Evolutionary conservation across 345 rosid species (phyloP), one percentile per base, ranked within the genome.

Genomic region (Bruguiera gymnorhiza): DNA sequence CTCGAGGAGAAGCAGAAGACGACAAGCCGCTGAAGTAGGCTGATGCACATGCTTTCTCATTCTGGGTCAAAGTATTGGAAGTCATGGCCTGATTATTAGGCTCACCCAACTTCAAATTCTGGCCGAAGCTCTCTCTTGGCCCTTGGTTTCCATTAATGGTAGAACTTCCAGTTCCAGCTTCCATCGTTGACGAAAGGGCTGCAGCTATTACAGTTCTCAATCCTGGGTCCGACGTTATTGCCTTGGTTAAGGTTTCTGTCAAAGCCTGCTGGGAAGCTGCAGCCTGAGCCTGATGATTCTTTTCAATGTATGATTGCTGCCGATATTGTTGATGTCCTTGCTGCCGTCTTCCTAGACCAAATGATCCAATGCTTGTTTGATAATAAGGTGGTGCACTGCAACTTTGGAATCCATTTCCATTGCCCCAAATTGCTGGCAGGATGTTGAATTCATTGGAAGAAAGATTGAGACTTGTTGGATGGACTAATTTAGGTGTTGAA

Each of bases 171-270:
- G 58, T 67, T 37, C 85, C 86, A 18, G 82, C 89, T 51, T 26
- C 64, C 56, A 65, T 59, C 97, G 86, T 82, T 51, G 86, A 80
- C 53, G 96, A 85, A 77, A 92, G 76, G 2, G 94, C 96, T 4
- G 94, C 85, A 37, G 88, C 91, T 70, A 91, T 78, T 20, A 72
- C 75, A 10, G 75, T 65, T 8, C 52, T n/a, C 27, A 72, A 65
- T 29, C 70, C 65, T 3, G 75, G 75, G 31, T 72, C 75, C 0
- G 59, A 56, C 4, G 74, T 63, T 36, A 70, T 63, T 55, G 68
- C 74, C 62, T 70, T 70, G 6, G 68, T 69, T 60, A 69, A 31
- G 19, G 72, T 60, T 46, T 69, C 72, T n/a, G 72, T 60, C 64
- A 69, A 69, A 18, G 43, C 76, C 63, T 85, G 88, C 59, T 82